Evolutionary conservation across 371 early-diverging fungal genomes (phyloP).

Genomic region (Mucor plumbeus): DNA sequence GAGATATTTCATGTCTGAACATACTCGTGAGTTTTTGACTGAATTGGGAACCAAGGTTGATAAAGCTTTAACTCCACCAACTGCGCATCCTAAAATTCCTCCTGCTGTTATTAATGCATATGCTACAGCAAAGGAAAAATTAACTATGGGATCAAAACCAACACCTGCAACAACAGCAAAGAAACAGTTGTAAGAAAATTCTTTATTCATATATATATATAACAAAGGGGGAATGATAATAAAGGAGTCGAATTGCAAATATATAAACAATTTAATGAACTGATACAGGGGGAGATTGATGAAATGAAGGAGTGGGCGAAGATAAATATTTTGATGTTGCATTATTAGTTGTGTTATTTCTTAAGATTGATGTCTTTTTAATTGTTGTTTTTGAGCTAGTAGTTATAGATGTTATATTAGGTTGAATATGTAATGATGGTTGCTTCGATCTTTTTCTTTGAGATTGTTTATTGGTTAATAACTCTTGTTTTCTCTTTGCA

Average conservation of each 20-base stretch:
- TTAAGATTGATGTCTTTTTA: background rate
- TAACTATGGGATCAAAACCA: background rate
- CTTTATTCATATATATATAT: constrained; percentile 3
- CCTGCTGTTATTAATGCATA: constrained; percentile 29
- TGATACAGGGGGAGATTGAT: constrained; percentile 29
- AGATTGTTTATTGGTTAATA: background rate
- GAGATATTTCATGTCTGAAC: constrained; percentile 59
- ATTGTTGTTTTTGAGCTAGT: background rate
- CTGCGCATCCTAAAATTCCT: constrained; percentile 35
- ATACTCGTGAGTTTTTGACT: constrained; percentile 18
- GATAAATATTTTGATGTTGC: background rate
- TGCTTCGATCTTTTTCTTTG: constrained; percentile 10
- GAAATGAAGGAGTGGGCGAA: constrained; percentile 14
- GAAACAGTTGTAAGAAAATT: constrained; percentile 1
- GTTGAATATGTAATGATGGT: background rate
- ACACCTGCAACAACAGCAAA: background rate
- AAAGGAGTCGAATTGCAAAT: background rate
- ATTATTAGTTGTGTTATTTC: background rate
- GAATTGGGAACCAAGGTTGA: constrained; percentile 9
- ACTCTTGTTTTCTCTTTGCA: background rate
- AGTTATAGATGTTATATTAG: background rate
- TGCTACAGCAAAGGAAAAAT: constrained; percentile 15
- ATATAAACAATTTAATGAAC: constrained; percentile 21
- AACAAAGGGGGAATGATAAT: background rate
- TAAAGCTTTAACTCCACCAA: constrained; percentile 24